Evolutionary conservation across 768 basidiomycete species (phyloP), one percentile per base, ranked within the genome.

Genomic region (Russula virescens): DNA sequence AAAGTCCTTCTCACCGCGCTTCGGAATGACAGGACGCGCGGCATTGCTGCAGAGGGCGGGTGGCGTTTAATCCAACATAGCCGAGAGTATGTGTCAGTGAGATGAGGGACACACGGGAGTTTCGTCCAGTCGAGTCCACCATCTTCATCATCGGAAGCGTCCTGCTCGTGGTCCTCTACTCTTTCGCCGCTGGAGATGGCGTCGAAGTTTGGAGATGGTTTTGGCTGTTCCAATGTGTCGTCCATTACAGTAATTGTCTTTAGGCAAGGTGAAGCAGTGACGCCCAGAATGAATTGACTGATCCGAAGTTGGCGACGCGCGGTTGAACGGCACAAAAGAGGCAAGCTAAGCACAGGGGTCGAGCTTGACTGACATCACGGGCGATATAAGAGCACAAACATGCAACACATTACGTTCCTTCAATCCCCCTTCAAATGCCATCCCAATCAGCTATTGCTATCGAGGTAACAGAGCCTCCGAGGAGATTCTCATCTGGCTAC

Each of bases 1-100:
- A 67, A 94, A 98, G 66, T 98, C 95, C 72, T 99, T 98, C 74
- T 98, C 97, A 2, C 97, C 97, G 28, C 97, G 84, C 73, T 91
- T 95, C 7, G 97, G 97, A 55, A 99, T 95, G 7, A 89, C 78
- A 2, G 89, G 89, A 45, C 86, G 81, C 5, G 74, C 69, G 18
- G 68, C 68, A 11, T 68, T 73, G 45, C 38, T 14, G 38, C 38
- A 28, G 21, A 38, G 14, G 13, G 5, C n/a, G 40, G 53, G 23
- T 3, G 40, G 40, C 40, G 42, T 11, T 43, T 43, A n/a, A 19
- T 43, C 42, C 14, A 49, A 35, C 34, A 35, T n/a, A 40, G 8
- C 31, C 47, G 35, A n/a, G n/a, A n/a, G n/a, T n/a, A 21, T 45
- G 55, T 28, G 14, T 43, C 2, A 38, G 38, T 14, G 38, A 3